Evolutionary conservation across 2,329 filamentous ascomycete genomes (phyloP).

Genomic region (Remersonia thermophila): DNA sequence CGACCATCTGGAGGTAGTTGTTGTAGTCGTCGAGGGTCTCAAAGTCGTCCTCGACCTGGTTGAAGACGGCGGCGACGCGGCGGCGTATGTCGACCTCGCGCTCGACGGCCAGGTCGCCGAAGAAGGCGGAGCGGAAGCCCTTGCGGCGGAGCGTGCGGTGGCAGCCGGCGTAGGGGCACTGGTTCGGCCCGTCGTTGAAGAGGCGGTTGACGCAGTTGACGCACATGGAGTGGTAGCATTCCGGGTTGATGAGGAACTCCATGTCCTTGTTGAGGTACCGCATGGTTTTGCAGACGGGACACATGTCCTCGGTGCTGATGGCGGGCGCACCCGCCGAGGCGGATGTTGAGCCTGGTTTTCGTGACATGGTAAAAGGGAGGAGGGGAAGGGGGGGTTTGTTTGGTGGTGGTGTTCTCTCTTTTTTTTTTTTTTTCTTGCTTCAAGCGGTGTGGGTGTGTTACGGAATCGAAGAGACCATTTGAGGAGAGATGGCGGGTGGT

Average conservation of each 20-base stretch:
- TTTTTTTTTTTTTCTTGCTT: no score
- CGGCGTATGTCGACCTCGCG: conserved; percentile 85
- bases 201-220: conserved; percentile 89
- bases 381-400: neutral
- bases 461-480: no score
- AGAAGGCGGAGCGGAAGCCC: conserved; percentile 78
- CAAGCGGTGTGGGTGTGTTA: no score
- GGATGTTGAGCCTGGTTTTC: conserved; percentile 18
- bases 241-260: conserved; percentile 90
- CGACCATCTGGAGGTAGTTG: conserved; percentile 87
- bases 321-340: conserved; percentile 5
- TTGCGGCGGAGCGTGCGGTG: conserved; percentile 73
- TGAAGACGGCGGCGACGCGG: conserved; percentile 69
- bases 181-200: conserved; percentile 81
- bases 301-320: conserved; percentile 52
- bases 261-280: conserved; percentile 92
- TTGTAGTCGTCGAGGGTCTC: conserved; percentile 75
- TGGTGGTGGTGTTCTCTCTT: no score
- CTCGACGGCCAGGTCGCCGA: conserved; percentile 77
- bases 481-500: neutral
- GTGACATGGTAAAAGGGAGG: conserved; percentile 23
- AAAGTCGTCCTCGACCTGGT: conserved; percentile 84
- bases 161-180: conserved; percentile 85
- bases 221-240: conserved; percentile 99
- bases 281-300: conserved; percentile 93